phyloP scores from a whole-genome alignment of 768 basidiomycete genomes.

The Mycena belliarum region DNA sequence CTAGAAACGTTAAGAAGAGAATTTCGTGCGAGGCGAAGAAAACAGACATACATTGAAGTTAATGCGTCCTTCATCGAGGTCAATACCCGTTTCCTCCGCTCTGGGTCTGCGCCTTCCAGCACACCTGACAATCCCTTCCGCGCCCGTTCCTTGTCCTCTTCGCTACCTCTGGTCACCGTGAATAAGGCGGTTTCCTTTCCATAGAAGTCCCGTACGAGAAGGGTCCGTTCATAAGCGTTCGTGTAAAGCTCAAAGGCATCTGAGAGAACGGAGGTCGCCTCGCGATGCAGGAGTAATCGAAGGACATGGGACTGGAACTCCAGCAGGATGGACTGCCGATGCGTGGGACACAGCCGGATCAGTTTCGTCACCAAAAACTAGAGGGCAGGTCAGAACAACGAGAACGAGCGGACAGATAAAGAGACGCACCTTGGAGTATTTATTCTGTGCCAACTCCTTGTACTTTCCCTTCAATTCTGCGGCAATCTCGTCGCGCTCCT shows the following conservation, averaged over 20 bases:
- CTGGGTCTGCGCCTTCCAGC: slow-evolving; percentile 62
- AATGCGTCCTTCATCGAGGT: slow-evolving; percentile 73
- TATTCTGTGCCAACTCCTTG: slow-evolving; percentile 76
- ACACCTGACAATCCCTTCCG: slow-evolving; percentile 70
- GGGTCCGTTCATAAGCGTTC: slow-evolving; percentile 79
- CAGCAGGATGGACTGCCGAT: slow-evolving; percentile 72
- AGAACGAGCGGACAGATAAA: neutral
- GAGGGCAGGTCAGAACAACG: neutral
- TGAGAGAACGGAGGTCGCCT: slow-evolving; percentile 81
- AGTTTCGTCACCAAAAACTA: slow-evolving; percentile 84
- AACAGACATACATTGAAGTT: slow-evolving; percentile 66
- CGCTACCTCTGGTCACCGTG: slow-evolving; percentile 51
- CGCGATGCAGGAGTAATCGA: slow-evolving; percentile 78
- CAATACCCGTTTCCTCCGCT: slow-evolving; percentile 68
- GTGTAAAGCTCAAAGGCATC: slow-evolving; percentile 89
- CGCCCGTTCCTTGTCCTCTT: slow-evolving; percentile 61
- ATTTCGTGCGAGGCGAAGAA: neutral
- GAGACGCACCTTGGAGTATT: slow-evolving; percentile 79
- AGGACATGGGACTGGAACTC: slow-evolving; percentile 80
- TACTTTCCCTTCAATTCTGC: slow-evolving; percentile 81
- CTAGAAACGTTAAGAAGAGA: slow-evolving; percentile 38
- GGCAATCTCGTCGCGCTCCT: slow-evolving; percentile 80
- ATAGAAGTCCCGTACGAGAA: slow-evolving; percentile 85
- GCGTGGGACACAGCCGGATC: slow-evolving; percentile 70
- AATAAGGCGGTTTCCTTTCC: slow-evolving; percentile 86